phyloP scores from a whole-genome alignment of 2,329 filamentous ascomycete genomes.

The Xylariaceae sp. region DNA sequence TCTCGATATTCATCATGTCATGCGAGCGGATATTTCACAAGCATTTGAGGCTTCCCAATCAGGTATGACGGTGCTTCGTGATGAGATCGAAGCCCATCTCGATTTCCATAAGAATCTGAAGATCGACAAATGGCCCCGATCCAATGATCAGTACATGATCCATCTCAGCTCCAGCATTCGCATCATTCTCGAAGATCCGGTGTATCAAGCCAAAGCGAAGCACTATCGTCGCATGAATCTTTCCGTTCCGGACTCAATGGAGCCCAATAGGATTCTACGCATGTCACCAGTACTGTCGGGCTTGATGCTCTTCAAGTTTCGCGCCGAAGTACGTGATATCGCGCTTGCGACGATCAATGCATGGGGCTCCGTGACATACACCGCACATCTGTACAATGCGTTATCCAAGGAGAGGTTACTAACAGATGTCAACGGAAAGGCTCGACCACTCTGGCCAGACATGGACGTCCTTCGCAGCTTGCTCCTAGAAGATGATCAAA shows the following conservation, averaged over 20 bases:
- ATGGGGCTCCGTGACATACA: slow-evolving; percentile 38
- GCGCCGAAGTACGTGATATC: slow-evolving; percentile 30
- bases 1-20: slow-evolving; percentile 38
- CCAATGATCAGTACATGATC: slow-evolving; percentile 26
- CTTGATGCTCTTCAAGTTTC: slow-evolving; percentile 35
- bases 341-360: slow-evolving; percentile 35
- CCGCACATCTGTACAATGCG: slow-evolving; percentile 43
- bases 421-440: not conserved
- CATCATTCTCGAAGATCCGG: slow-evolving; percentile 22
- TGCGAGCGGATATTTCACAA: slow-evolving; percentile 19
- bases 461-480: slow-evolving; percentile 35
- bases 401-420: slow-evolving; percentile 30
- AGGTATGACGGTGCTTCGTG: slow-evolving; percentile 16
- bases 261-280: slow-evolving; percentile 30
- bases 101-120: slow-evolving; percentile 31
- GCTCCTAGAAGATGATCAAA: slow-evolving; percentile 26
- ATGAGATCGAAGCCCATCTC: slow-evolving; percentile 27
- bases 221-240: not conserved
- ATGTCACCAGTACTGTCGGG: slow-evolving; percentile 39
- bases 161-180: slow-evolving; percentile 17
- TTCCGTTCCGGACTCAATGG: slow-evolving; percentile 2
- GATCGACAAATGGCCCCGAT: slow-evolving; percentile 27
- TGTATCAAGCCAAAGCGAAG: slow-evolving; percentile 17
- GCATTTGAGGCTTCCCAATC: slow-evolving; percentile 8
- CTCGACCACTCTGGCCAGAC: slow-evolving; percentile 34